Evolutionary conservation across 495 filamentous ascomycete genomes (phyloP), one percentile per base, ranked within the genome.

Genomic region (Staphylotrichum longicolle): DNA sequence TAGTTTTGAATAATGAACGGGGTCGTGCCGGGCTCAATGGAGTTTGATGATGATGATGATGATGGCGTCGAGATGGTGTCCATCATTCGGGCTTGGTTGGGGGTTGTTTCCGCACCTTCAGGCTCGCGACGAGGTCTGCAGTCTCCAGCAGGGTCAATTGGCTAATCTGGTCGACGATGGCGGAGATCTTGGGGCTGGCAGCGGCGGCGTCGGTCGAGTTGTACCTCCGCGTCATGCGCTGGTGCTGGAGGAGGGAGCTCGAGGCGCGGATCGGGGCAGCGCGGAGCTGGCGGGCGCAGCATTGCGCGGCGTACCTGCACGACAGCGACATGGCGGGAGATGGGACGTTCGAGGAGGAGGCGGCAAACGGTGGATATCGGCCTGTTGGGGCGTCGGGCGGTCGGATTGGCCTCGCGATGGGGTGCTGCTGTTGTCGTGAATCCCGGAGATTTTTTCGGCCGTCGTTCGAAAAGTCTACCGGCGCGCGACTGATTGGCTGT

Each of bases 71-170:
- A 27, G 20, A 27, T 27, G 20, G 20, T 27, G 20, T 27, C 20
- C 20, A 27, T 27, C 20, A 27, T 27, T 27, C 20, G 20, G 20
- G 20, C 20, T 27, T 27, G 20, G 20, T 27, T 27, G 20, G 20
- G 20, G 20, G 20, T 6, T 39, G 10, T 39, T 58, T 51, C 27
- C 71, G 64, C 69, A 78, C 95, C 88, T 98, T 99, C 67, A 99
- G 78, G 71, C 84, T 89, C 44, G 92, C 83, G 35, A 99, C 94
- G 20, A 99, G 80, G 73, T 97, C 93, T 45, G 95, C 93, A 7
- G 95, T 99, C 82, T 99, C 95, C 68, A 99, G 77, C 59, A 99
- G 81, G 20, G 92, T 99, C 83, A 99, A 89, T 86, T 91, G 86
- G 77, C 92, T 93, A 72, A 99, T 98, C 75, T 98, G 92, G 76